Percentiles rank a stretch among this genome's conserved stretches.
Evolutionary conservation across 176 grass and related monocot genomes (phyloP).

Genomic region (Thalia dealbata): DNA sequence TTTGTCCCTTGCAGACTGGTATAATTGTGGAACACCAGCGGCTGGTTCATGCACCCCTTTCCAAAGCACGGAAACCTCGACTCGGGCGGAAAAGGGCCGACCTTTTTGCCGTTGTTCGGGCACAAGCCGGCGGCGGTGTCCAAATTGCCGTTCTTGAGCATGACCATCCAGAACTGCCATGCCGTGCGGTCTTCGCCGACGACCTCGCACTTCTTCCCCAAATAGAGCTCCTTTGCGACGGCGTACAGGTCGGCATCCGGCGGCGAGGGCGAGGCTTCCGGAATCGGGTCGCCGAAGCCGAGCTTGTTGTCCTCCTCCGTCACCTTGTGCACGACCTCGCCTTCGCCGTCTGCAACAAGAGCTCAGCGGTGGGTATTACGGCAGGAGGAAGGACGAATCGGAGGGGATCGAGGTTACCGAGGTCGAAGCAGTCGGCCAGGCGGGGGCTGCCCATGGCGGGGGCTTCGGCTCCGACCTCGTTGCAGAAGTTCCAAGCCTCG

Average conservation of each 20-base stretch:
- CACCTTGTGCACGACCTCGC: conserved; percentile 46
- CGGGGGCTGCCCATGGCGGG: conserved; percentile 80
- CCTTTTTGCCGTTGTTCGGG: conserved; percentile 50
- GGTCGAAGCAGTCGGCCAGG: conserved; percentile 79
- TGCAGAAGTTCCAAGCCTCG: conserved; percentile 97
- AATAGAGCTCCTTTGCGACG: conserved; percentile 62
- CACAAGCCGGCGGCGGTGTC: conserved; percentile 63
- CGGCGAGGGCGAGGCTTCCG: not conserved
- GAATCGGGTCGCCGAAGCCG: conserved; percentile 36
- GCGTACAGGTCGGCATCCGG: conserved; percentile 49
- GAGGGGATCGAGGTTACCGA: conserved; percentile 26
- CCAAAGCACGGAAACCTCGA: conserved; percentile 71
- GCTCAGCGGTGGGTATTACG: not conserved
- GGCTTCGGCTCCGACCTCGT: conserved; percentile 80
- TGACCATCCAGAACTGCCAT: conserved; percentile 97
- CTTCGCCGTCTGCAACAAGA: conserved; percentile 24
- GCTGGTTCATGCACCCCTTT: conserved; percentile 91
- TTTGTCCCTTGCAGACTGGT: conserved; percentile 31
- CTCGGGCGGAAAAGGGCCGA: conserved; percentile 44
- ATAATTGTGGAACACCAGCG: conserved; percentile 65
- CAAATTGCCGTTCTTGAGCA: conserved; percentile 96
- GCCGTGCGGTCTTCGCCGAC: conserved; percentile 26
- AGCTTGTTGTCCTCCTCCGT: conserved; percentile 53
- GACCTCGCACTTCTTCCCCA: conserved; percentile 60
- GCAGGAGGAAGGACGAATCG: not conserved